Percentiles rank a stretch among this genome's conserved stretches.
Conservation (phyloP, 192 early-diverging fungal genomes). For the Coemansia sp. region DNA sequence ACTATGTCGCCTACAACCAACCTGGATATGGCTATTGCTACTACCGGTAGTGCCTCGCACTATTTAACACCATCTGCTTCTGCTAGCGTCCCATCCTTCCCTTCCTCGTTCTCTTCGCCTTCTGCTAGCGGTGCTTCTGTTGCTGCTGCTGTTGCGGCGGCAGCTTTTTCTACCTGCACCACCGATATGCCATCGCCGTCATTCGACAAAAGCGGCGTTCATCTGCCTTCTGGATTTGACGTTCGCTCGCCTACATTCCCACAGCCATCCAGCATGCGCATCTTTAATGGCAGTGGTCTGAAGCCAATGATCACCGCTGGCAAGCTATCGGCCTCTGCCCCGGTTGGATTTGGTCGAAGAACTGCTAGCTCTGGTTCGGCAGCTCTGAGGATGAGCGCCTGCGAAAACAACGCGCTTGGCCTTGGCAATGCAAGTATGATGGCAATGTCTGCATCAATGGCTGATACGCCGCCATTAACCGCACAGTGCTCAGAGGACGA, state of each 20-base stretch:
- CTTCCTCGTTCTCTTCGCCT: slow-evolving; percentile 1
- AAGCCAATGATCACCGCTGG: slow-evolving; percentile 17
- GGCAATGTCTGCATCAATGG: slow-evolving; percentile 9
- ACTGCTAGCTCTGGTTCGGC: slow-evolving; percentile 11
- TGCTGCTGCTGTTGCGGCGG: background rate
- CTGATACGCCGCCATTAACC: slow-evolving; percentile 39
- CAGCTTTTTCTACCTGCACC: background rate
- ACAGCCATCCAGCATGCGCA: background rate
- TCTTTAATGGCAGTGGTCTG: slow-evolving; percentile 9
- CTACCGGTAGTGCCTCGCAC: background rate
- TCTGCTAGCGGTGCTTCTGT: background rate
- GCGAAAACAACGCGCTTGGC: slow-evolving; percentile 39
- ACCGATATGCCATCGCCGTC: background rate
- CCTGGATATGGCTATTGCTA: background rate
- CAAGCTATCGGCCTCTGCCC: background rate
- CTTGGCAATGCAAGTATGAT: slow-evolving; percentile 18
- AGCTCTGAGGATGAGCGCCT: slow-evolving; percentile 27
- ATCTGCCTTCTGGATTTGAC: slow-evolving; percentile 17
- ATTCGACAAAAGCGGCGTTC: slow-evolving; percentile 23
- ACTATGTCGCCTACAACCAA: background rate
- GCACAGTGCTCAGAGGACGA: slow-evolving; percentile 50
- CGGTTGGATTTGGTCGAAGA: slow-evolving; percentile 5
- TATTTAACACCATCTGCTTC: background rate
- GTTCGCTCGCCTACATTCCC: slow-evolving; percentile 7
- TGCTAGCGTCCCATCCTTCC: background rate